Base-by-base conservation (phyloP, 495 filamentous ascomycete genomes). In the Alectoria sarmentosa region DNA sequence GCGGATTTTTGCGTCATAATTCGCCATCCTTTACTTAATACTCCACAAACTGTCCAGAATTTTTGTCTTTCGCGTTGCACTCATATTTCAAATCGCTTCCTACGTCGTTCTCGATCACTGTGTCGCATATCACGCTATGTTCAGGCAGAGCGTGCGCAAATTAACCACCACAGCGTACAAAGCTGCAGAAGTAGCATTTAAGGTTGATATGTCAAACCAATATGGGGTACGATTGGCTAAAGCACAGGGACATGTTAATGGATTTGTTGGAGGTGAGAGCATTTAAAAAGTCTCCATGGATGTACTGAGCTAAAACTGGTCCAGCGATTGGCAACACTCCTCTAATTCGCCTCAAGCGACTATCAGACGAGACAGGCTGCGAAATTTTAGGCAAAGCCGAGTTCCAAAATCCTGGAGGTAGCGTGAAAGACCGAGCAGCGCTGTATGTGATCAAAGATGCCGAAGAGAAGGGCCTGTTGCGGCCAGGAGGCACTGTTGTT, bases 351-450 rank as follows among this genome's bases (percentile, higher is more conserved):
- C 82, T 98, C 48, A 93, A 96, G 75, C 82, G 77, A 21, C 84
- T 98, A 63, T 97, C 94, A 26, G 86, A 90, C 65, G 83, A 96
- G 70, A 98, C 94, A 23, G 93, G 93, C 57, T 98, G 95, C 81
- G 88, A 96, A 67, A 80, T 98, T 58, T 86, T 96, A 41, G 94
- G 95, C 67, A 98, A 98, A 75, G 94, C 94, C 64, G 94, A 98
- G 71, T 98, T 98, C 78, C 94, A 95, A 80, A 98, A 98, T 80
- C 94, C 94, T 15, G 94, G 94, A 67, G 94, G 94, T 37, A 91
- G 87, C 65, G 89, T 98, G 70, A 98, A 98, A 78, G 94, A 98
- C 81, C 89, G 94, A 63, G 95, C 94, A 3, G 94, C 94, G 4
- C 82, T 96, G 14, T 98, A 92, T 77, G 90, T 97, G 11, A 88